Conservation (phyloP, 148 eudicot species). For the Diospyros kaki region DNA sequence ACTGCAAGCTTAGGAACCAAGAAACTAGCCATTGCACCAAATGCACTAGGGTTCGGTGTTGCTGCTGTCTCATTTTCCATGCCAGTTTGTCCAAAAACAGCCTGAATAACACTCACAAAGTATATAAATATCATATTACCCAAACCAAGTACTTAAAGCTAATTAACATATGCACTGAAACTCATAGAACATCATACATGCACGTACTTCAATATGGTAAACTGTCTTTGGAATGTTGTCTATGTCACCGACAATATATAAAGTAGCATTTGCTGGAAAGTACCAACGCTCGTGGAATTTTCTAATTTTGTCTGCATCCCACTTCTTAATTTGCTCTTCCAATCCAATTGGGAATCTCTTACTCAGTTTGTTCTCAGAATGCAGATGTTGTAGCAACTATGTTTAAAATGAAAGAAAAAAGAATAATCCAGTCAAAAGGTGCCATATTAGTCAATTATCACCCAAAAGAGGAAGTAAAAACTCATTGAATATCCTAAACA, state of each 20-base stretch:
- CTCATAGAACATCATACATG: slow-evolving; percentile 10
- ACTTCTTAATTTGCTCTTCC: slow-evolving; percentile 97
- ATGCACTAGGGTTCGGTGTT: slow-evolving; percentile 65
- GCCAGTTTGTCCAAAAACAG: slow-evolving; percentile 76
- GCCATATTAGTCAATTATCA: background rate
- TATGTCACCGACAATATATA: slow-evolving; percentile 95
- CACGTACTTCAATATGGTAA: slow-evolving; percentile 82
- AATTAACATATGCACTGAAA: slow-evolving; percentile 5
- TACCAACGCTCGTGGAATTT: slow-evolving; percentile 98
- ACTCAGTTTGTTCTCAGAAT: slow-evolving; percentile 98
- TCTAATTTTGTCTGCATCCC: slow-evolving; percentile 98
- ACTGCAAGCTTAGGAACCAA: slow-evolving; percentile 89
- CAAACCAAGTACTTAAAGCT: background rate
- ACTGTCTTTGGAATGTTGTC: slow-evolving; percentile 73
- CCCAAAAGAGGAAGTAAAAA: slow-evolving; percentile 10
- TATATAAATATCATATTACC: background rate
- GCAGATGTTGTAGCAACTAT: slow-evolving; percentile 90
- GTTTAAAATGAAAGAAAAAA: slow-evolving; percentile 19
- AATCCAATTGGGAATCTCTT: slow-evolving; percentile 94
- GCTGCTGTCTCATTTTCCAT: slow-evolving; percentile 51
- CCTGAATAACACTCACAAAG: slow-evolving; percentile 33
- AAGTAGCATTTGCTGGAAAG: slow-evolving; percentile 95
- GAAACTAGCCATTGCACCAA: slow-evolving; percentile 97
- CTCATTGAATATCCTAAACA: background rate
- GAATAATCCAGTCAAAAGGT: background rate